Base-by-base conservation (phyloP, 192 early-diverging fungal genomes). In the Podila horticola region DNA sequence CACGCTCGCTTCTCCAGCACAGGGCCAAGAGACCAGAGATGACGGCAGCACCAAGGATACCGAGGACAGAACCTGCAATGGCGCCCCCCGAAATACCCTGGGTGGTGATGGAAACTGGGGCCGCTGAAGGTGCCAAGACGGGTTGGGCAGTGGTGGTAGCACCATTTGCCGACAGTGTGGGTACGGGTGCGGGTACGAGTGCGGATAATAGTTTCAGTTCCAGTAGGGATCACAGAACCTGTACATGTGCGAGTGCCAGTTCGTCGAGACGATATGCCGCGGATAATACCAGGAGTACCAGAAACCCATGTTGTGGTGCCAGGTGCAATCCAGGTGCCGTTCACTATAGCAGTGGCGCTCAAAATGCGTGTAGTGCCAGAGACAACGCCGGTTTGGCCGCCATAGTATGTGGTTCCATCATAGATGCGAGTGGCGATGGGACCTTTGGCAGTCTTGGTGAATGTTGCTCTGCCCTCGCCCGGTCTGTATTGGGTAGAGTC, bases 61-160 rank as follows among this genome's bases (percentile, higher is more conserved):
- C 67, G 17, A 75, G 19, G 8, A 75, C 61, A 48, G 64, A 65
- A 50, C 74, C 74, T 17, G 67, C 74, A 64, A 75, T 58, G 19
- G 74, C 59, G 13, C 74, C 67, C 8, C 51, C 28, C 51, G 67
- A 69, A 28, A 75, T 64, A 9, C 31, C 45, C 24, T 75, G 67
- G 22, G 51, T 45, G 17, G 33, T 15, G 55, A 66, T 49, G 5
- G 66, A 24, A 4, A 74, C 15, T 24, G 48, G 58, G 1, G 29
- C 9, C 52, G 38, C 69, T 30, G 58, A 33, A 19, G 59, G 58
- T 1, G 45, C 30, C 17, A 70, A 19, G 9, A 26, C 2, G 17
- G 60, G 45, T 8, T 22, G 34, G 33, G 57, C 61, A 24, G 31
- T 63, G 17, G 34, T 28, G 11, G 24, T 38, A 22, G 20, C 15